Evolutionary conservation across 2,329 filamentous ascomycete species (phyloP), one percentile per base, ranked within the genome.

Genomic region (Harringtonia lauricola): DNA sequence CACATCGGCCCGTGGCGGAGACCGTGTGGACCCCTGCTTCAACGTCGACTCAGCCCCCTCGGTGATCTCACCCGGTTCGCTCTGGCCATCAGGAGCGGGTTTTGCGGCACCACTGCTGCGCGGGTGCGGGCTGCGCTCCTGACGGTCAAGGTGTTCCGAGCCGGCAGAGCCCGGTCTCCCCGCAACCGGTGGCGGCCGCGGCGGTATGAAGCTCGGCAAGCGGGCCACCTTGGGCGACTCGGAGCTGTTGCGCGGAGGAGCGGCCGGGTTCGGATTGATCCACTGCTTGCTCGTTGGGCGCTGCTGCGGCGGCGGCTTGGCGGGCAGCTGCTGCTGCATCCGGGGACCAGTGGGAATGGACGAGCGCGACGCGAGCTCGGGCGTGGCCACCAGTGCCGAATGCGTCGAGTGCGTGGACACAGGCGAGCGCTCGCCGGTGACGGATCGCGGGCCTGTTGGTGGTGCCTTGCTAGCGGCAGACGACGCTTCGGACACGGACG

Each of bases 221-320:
- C 72, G 63, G 51, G 64, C 67, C 26, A 66, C 54, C 48, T 72
- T 73, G 3, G 74, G 72, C 2, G 71, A 75, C 17, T 73, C 70
- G 2, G 43, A 29, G 2, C 71, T 67, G 0, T 61, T 57, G 46
- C 71, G 71, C 55, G 70, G 74, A 5, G 50, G 54, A 6, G 51
- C 73, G 4, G 52, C 55, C 9, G 50, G 52, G 24, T 65, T 68
- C 4, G 72, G 70, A 41, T 76, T 76, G 45, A 74, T 71, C 74
- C 74, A 79, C 56, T 77, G 74, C 51, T 75, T 76, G 54, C 72
- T 76, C 1, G 71, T 72, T 15, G 70, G 66, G 8, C 72, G 67
- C 47, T 63, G 49, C 2, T 45, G 47, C 24, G 52, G 67, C 47
- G 63, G 49, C 2, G 46, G 47, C 24, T 53, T 51, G 12, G 49